Conservation (phyloP, 495 filamentous ascomycete species). For the Lentithecium fluviatile region DNA sequence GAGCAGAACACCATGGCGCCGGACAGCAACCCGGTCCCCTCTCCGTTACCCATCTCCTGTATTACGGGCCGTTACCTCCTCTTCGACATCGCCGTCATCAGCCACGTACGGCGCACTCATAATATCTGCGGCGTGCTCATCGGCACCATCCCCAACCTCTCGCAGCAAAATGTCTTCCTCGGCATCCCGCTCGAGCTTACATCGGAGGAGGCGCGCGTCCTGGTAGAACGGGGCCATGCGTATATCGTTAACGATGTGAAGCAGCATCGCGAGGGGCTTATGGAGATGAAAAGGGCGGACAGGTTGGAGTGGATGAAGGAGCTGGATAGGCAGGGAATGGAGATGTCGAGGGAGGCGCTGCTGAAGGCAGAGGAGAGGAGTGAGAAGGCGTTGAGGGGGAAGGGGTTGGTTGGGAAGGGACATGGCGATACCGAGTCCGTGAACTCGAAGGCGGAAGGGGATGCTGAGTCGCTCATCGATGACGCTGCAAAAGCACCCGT, state of each 20-base stretch:
- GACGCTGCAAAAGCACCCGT: neutral
- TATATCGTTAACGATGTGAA: slow-evolving; percentile 75
- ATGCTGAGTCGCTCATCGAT: slow-evolving; percentile 7
- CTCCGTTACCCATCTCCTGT: slow-evolving; percentile 76
- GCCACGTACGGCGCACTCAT: slow-evolving; percentile 74
- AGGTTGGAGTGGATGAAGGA: slow-evolving; percentile 42
- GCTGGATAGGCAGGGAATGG: slow-evolving; percentile 46
- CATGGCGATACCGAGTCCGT: neutral
- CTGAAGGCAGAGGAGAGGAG: slow-evolving; percentile 42
- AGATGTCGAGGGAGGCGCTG: slow-evolving; percentile 47
- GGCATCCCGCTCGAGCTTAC: slow-evolving; percentile 85
- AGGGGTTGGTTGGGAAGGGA: slow-evolving; percentile 23
- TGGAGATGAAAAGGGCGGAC: slow-evolving; percentile 55
- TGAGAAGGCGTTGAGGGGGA: slow-evolving; percentile 32
- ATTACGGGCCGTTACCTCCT: slow-evolving; percentile 80
- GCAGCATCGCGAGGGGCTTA: slow-evolving; percentile 62
- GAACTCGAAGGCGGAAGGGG: neutral
- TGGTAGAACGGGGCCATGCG: slow-evolving; percentile 76
- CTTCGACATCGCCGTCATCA: slow-evolving; percentile 78
- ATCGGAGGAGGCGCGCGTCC: slow-evolving; percentile 80
- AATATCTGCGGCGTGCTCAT: slow-evolving; percentile 85
- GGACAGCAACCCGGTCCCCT: slow-evolving; percentile 8
- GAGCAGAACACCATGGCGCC: neutral
- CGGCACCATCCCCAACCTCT: slow-evolving; percentile 84
- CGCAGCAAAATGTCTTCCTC: slow-evolving; percentile 92